Percentiles rank a stretch among this genome's conserved stretches.
Conservation (phyloP, 257 asterid species). For the Plantago elongata region DNA sequence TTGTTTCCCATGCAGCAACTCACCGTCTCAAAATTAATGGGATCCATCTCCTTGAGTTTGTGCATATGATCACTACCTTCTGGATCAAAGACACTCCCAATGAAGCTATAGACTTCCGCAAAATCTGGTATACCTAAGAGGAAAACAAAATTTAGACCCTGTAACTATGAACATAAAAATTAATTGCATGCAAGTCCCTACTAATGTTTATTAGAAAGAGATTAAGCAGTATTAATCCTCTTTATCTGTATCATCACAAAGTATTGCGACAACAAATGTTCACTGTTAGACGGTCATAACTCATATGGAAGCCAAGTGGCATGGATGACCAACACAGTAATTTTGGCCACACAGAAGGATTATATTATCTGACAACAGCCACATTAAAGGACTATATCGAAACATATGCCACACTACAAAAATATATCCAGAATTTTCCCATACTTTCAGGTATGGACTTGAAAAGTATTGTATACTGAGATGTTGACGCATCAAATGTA, state of each 20-base stretch:
- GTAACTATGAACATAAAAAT: background rate
- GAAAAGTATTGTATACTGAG: background rate
- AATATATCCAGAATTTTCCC: background rate
- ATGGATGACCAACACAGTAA: too few species aligned
- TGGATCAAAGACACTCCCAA: constrained; percentile 94
- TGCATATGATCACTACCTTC: constrained; percentile 61
- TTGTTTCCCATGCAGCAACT: constrained; percentile 24
- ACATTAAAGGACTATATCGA: too few species aligned
- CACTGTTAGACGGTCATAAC: too few species aligned
- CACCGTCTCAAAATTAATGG: constrained; percentile 88
- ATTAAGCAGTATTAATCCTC: background rate
- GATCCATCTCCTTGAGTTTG: constrained; percentile 98
- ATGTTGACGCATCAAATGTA: background rate
- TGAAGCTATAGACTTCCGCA: constrained; percentile 89
- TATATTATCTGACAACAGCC: too few species aligned
- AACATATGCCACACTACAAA: background rate
- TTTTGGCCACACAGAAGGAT: too few species aligned
- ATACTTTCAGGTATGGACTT: background rate
- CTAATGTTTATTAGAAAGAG: background rate
- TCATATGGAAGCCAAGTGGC: too few species aligned
- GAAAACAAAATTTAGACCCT: constrained; percentile 10
- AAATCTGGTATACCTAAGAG: constrained; percentile 81
- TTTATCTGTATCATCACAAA: background rate
- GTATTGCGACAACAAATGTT: too few species aligned
- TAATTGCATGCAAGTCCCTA: background rate